Percentiles rank a stretch among this genome's conserved stretches.
These are phyloP conservation scores for Aspergillus avenaceus DNA, from an alignment of 495 filamentous ascomycete genomes.

Conservation along the genomic window DNA sequence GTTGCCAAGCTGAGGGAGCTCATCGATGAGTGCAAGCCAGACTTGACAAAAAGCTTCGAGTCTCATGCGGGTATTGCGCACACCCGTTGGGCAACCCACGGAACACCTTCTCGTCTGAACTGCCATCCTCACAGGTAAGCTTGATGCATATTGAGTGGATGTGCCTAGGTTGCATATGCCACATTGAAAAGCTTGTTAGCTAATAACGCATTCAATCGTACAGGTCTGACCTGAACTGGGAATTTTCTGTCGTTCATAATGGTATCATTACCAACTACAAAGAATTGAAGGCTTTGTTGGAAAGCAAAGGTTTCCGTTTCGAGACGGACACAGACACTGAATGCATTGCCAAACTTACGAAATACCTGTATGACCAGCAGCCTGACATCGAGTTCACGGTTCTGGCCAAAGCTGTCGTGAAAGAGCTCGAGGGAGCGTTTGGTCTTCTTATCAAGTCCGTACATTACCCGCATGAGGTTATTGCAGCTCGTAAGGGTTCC, in stretches of 20 bases:
- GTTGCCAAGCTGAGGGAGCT: constrained; percentile 93
- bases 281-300: constrained; percentile 89
- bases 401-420: constrained; percentile 94
- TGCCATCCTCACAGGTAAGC: constrained; percentile 96
- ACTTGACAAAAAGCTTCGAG: constrained; percentile 88
- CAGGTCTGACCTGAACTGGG: constrained; percentile 80
- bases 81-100: constrained; percentile 98
- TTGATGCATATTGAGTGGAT: not conserved
- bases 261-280: constrained; percentile 99
- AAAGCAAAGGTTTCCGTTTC: constrained; percentile 93
- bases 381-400: constrained; percentile 93
- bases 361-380: constrained; percentile 96
- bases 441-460: constrained; percentile 96
- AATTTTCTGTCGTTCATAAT: constrained; percentile 97
- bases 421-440: constrained; percentile 96
- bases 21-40: constrained; percentile 75
- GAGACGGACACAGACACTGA: constrained; percentile 99
- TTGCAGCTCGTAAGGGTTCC: constrained; percentile 96
- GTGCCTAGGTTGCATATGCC: no score
- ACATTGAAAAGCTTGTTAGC: not conserved
- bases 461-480: constrained; percentile 96
- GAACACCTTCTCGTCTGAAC: constrained; percentile 85
- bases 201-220: constrained; percentile 9
- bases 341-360: constrained; percentile 97
- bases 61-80: constrained; percentile 97